Base-by-base conservation (phyloP, 2,329 filamentous ascomycete genomes). In the Xylaria sp. region DNA sequence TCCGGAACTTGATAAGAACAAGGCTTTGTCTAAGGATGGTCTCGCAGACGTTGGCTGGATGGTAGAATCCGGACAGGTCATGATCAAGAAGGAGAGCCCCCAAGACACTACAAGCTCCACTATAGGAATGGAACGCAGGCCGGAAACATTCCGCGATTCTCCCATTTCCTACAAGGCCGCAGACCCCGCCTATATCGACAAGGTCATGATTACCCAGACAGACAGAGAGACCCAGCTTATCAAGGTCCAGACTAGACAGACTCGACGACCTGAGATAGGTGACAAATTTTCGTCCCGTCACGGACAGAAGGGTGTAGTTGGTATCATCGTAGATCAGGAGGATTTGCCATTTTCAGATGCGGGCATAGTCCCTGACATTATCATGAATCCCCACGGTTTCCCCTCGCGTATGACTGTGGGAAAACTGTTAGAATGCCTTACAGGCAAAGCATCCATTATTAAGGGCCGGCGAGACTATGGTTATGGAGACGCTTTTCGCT, bases 321-420 rank as follows among this genome's bases (percentile, higher is more conserved):
- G 96, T 65, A 95, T 98, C 75, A 98, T 99, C 67, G 94, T 95
- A 21, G 93, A 97, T 71, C 95, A 98, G 82, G 94, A 96, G 78
- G 96, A 99, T 78, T 92, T 99, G 90, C 96, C 96, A 0, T 99
- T 99, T 83, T 92, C 92, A 42, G 96, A 99, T 81, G 85, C 87
- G 61, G 97, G 96, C 1, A 89, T 99, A 73, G 91, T 90, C n/a
- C 96, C 96, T 0, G 96, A 99, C 81, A 98, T 99, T 74, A 99
- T 99, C 88, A 99, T 99, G 96, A 99, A 99, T 84, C 96, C 97
- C 0, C 96, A 99, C 83, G 96, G 96, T 90, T 99, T 99, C 86
- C 96, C 96, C 1, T 98, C 95, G 37, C 96, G 96, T 81, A 99
- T 99, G 96, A 99, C 96, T 63, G 96, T 99, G 71, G 96, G 96